Base-by-base conservation (phyloP, 345 rosid genomes). In the Linum lewisii region DNA sequence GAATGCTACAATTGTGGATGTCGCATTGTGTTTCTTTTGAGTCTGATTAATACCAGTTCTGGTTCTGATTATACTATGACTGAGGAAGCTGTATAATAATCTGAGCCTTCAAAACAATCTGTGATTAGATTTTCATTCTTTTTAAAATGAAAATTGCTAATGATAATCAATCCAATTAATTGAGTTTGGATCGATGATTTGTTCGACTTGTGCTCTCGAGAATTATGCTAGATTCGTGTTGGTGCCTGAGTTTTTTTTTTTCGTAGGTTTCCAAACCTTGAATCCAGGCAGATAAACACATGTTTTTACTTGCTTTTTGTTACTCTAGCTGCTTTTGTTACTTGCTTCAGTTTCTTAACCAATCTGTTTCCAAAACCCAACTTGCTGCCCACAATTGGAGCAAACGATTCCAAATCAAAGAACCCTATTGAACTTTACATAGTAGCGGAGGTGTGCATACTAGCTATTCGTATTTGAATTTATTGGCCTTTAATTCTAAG, bases 391-490 rank as follows among this genome's bases (percentile, higher is more conserved):
- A 95, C 85, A 64, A 79, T 80, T 56, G 98, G 86, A 76, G 72
- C 73, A 58, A 92, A 81, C 72, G 93, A 79, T 69, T 71, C 73
- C 60, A 83, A 77, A 74, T 72, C 91, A 19, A 86, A 78, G 76
- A 92, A 92, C 69, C 95, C 88, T 56, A 65, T 66, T n/a, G 98
- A 92, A 78, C 97, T 95, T 73, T 69, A 66, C 57, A 79, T 92
- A 71, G 76, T 92, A 63, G 77, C 91, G 16, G 80, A 84, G 93
- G 98, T 87, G n/a, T n/a, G n/a, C n/a, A n/a, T n/a, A n/a, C n/a
- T n/a, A n/a, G n/a, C n/a, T n/a, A n/a, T n/a, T n/a, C n/a, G n/a
- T n/a, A n/a, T n/a, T n/a, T n/a, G n/a, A n/a, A n/a, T n/a, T n/a
- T n/a, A n/a, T n/a, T n/a, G n/a, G n/a, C n/a, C n/a, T n/a, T n/a